Base-by-base conservation (phyloP, 805 yeast genomes). In the Candida jianshihensis region DNA sequence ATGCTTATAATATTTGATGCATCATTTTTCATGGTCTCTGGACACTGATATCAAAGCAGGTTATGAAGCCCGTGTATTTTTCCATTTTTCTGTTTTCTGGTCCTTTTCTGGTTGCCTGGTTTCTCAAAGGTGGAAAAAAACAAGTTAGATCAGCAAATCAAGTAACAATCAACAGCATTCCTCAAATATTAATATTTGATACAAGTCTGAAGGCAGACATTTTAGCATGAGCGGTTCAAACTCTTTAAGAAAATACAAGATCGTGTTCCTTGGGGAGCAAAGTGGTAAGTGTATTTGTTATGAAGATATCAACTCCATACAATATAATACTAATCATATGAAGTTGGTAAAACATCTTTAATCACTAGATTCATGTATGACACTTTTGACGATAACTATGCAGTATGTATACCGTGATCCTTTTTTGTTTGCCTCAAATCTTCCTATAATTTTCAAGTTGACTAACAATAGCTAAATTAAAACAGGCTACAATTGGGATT, bases 351-450 rank as follows among this genome's bases (percentile, higher is more conserved):
- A 59, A 90, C 98, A 5, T 90, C 97, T 2, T 71, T 90, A 42
- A 86, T 90, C 48, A 89, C 97, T n/a, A 70, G 97, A 46, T 90
- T 92, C 65, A 90, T 90, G 97, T 90, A 90, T 58, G 97, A 92
- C 57, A 83, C 96, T 15, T 90, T 90, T 59, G 97, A 90, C 59
- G 90, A 92, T 26, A 95, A 89, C 56, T 92, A 92, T 57, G 87
- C 87, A 0, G 56, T 51, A 34, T 26, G 64, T 56, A 24, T 24
- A 9, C n/a, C 10, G 13, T 11, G 5, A 7, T 24, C 5, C 26
- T 11, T 5, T 20, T 20, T 7, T 20, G 10, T 7, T 27, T n/a
- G 16, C n/a, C 9, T 26, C 10, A 14, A 15, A 15, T 41, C 19
- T 41, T 34, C 11, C 12, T 6, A 15, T 29, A 10, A 16, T 6